Evolutionary conservation across 2,329 filamentous ascomycete species (phyloP).

Genomic region (Stagonosporopsis tanaceti): DNA sequence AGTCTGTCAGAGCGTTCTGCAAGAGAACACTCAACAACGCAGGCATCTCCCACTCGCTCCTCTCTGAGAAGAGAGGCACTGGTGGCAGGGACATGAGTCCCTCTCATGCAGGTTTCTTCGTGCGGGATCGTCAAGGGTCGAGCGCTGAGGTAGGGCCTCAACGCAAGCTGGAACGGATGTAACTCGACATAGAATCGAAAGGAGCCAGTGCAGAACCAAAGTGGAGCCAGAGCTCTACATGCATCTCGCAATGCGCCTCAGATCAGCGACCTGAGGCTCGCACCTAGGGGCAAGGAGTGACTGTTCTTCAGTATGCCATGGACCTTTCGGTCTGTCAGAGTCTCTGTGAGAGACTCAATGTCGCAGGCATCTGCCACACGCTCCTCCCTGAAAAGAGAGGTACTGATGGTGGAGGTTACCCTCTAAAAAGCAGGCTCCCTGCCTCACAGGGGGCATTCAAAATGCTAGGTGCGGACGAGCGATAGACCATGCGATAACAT

Average conservation of each 20-base stretch:
- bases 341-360: conserved; percentile 25
- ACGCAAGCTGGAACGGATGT: conserved; percentile 9
- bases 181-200: conserved; percentile 7
- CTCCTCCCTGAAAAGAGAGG: conserved; percentile 29
- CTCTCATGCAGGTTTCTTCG: conserved; percentile 32
- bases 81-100: conserved; percentile 31
- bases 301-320: conserved; percentile 29
- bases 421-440: conserved; percentile 33
- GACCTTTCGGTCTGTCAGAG: conserved; percentile 31
- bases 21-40: conserved; percentile 27
- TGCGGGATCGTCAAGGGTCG: conserved; percentile 27
- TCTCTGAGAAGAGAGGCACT: conserved; percentile 34
- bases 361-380: conserved; percentile 38
- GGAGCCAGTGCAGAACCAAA: conserved; percentile 11
- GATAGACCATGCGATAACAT: background rate
- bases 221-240: conserved; percentile 10
- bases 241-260: conserved; percentile 2
- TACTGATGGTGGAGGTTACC: conserved; percentile 32
- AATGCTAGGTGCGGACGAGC: conserved; percentile 19
- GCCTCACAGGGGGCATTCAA: conserved; percentile 16
- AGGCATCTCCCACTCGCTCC: conserved; percentile 38
- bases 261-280: conserved; percentile 8
- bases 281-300: conserved; percentile 15
- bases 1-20: conserved; percentile 29
- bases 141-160: conserved; percentile 15